Percentiles rank a stretch among this genome's conserved stretches.
Evolutionary conservation across 257 asterid species (phyloP).

Genomic region (Solanum commersonii): DNA sequence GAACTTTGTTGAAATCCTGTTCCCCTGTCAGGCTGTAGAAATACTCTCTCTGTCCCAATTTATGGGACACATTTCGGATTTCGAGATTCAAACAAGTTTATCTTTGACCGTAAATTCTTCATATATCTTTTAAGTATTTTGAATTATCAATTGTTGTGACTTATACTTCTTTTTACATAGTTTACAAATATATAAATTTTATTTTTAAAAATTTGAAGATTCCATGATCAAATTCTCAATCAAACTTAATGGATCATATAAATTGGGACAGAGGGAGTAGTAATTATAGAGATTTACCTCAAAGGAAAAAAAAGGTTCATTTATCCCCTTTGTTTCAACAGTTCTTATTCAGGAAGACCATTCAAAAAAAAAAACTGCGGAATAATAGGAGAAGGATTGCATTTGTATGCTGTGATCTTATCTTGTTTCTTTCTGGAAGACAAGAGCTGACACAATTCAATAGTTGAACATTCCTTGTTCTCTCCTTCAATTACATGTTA

Average conservation of each 20-base stretch:
- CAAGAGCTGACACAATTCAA: neutral
- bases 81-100: too few species aligned
- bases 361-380: neutral
- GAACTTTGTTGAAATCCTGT: neutral
- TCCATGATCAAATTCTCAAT: too few species aligned
- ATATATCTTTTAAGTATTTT: too few species aligned
- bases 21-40: neutral
- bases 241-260: too few species aligned
- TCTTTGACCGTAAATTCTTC: too few species aligned
- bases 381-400: neutral
- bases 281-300: neutral
- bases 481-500: neutral
- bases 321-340: neutral
- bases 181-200: too few species aligned
- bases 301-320: neutral
- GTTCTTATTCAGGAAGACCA: neutral
- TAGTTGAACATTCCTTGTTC: neutral
- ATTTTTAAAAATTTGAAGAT: too few species aligned
- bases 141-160: too few species aligned
- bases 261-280: too few species aligned
- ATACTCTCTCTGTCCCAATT: too few species aligned
- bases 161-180: too few species aligned
- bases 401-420: neutral
- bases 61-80: too few species aligned
- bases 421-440: neutral